Base-by-base conservation (phyloP, 148 eudicot species). In the Nepenthes gracilis region DNA sequence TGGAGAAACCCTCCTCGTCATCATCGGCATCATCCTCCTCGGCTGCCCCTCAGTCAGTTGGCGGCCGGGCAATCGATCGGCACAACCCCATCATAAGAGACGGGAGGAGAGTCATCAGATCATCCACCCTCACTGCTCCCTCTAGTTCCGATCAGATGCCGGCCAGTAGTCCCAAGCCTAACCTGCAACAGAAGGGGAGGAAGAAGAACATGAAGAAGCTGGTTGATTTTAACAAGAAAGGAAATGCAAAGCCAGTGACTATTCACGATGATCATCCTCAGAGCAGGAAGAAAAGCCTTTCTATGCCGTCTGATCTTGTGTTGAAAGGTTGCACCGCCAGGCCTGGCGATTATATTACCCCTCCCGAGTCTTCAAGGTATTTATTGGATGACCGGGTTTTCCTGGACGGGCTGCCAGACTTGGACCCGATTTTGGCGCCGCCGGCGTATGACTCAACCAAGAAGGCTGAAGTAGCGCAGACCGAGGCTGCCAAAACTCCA, bases 291-390 rank as follows among this genome's bases (percentile, higher is more conserved):
- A 59, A 40, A 23, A 63, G 56, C 36, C 40, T 62, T 4, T 62
- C 73, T 10, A 54, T 40, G 45, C 51, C 67, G 47, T 59, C 68
- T 6, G 45, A 62, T 59, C 33, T 50, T n/a, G 1, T 37, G 33
- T 55, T 57, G 69, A 80, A 68, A 64, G 71, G 80, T 33, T 72
- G 64, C 38, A 58, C 59, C 9, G 68, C 68, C 34, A 74, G 40
- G 66, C 64, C 76, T 12, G 75, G 86, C 36, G 86, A 74, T 9
- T 79, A 71, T 12, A 73, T 79, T 15, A 87, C 85, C 58, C 89
- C 89, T 6, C 75, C 84, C 12, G 85, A 74, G 51, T 90, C 97
- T 2, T 66, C 95, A 1, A 76, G 97, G 76, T 85, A 82, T 35
- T 60, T 90, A 60, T 69, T 90, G 70, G 74, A 74, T 38, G 85